A percentile compares a stretch with the other conserved stretches of the same genome.
Conservation (phyloP, 1,284 basidiomycete genomes). For the Coniophora puteana region DNA sequence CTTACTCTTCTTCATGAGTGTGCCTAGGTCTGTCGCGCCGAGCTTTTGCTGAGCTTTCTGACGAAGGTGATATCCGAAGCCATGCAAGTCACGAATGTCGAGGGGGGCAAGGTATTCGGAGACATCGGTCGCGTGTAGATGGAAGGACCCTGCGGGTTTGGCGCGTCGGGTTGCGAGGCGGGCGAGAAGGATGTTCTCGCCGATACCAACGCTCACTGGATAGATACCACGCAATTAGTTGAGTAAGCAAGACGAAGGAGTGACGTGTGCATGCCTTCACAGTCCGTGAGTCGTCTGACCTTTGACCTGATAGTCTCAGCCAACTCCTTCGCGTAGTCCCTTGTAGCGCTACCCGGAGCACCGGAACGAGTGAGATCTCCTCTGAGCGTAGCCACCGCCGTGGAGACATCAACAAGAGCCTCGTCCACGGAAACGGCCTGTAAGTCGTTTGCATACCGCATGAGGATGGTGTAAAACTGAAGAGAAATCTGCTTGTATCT, state of each 20-base stretch:
- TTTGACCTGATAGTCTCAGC: conserved; percentile 81
- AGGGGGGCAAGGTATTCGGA: conserved; percentile 65
- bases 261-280: conserved; percentile 59
- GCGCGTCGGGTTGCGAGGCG: conserved; percentile 88
- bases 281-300: conserved; percentile 75
- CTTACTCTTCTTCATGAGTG: conserved; percentile 60
- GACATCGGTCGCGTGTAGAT: conserved; percentile 58
- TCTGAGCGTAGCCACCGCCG: conserved; percentile 48
- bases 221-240: conserved; percentile 6
- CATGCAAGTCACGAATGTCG: conserved; percentile 85
- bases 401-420: conserved; percentile 87
- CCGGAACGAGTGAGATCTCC: conserved; percentile 24
- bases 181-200: conserved; percentile 89
- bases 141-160: conserved; percentile 86
- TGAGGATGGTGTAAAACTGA: conserved; percentile 89
- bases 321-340: conserved; percentile 64
- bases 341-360: conserved; percentile 22
- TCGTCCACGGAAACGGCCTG: conserved; percentile 97
- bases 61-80: conserved; percentile 76
- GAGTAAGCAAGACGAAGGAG: background rate
- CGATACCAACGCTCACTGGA: conserved; percentile 86
- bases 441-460: conserved; percentile 86
- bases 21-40: conserved; percentile 68
- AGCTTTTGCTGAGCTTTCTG: conserved; percentile 78
- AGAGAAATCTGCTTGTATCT: conserved; percentile 83